Base-by-base conservation (phyloP, 768 basidiomycete species). In the Tricholoma furcatifolium region DNA sequence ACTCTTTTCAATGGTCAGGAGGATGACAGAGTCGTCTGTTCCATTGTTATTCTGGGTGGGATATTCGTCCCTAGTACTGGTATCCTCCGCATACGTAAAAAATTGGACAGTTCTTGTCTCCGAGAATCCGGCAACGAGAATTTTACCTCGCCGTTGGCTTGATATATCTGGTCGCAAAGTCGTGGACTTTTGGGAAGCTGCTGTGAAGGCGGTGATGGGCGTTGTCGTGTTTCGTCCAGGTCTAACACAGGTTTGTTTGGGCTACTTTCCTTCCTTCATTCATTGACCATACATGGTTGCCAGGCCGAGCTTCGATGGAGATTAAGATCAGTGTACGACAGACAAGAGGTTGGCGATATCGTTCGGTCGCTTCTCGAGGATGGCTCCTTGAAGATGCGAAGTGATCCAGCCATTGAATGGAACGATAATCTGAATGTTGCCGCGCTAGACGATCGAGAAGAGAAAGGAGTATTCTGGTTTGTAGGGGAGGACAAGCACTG, bases 131-230 rank as follows among this genome's bases (percentile, higher is more conserved):
- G 63, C 74, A 36, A 70, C 65, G 42, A 69, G 79, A 57, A 56
- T 83, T 14, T 77, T 83, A 48, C 90, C 91, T 38, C 77, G 89
- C 31, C 81, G 90, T 15, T 92, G 90, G 91, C 68, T 89, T 36
- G 87, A 90, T 63, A 79, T 90, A 50, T 70, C 72, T n/a, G 91
- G 91, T 3, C 60, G 60, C 14, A 82, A 73, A 60, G 70, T 91
- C 32, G 64, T 69, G 9, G 82, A 84, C 51, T 76, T 79, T 34
- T 93, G 91, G 91, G 77, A 81, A 50, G 80, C 86, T n/a, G 89
- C 83, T 7, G 62, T 86, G 41, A 76, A 81, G 58, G 85, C 88
- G 6, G 82, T 91, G 40, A 76, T 85, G 48, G 81, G 87, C 7
- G 67, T 83, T 21, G 64, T 92, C 35, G 67, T 87, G 36, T 82